A percentile compares a stretch with the other conserved stretches of the same genome.
These are phyloP conservation scores for Leccinum broughii DNA, from an alignment of 768 basidiomycete species.

Conservation along the genomic window DNA sequence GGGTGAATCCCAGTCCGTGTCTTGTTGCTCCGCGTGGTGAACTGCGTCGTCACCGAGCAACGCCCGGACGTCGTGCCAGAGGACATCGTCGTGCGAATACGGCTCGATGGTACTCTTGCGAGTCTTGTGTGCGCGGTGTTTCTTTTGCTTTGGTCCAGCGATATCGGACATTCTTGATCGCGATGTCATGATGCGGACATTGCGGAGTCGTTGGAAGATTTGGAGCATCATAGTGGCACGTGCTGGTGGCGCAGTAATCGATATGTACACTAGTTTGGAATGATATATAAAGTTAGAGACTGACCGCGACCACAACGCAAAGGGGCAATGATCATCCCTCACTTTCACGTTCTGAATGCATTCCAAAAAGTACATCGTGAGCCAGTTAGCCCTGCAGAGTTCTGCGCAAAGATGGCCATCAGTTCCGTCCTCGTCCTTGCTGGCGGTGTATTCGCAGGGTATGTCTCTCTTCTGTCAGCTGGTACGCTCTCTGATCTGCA, in stretches of 20 bases:
- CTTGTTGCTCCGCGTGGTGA: slow-evolving; percentile 46
- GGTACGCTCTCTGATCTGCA: neutral
- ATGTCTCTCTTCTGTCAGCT: neutral
- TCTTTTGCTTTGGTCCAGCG: slow-evolving; percentile 31
- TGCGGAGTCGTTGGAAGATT: neutral
- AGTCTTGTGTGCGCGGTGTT: slow-evolving; percentile 24
- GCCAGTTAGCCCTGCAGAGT: slow-evolving; percentile 56
- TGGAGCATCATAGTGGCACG: neutral
- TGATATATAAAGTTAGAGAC: neutral
- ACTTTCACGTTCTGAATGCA: neutral
- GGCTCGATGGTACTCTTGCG: slow-evolving; percentile 40
- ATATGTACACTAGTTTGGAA: neutral
- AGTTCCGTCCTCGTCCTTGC: slow-evolving; percentile 71
- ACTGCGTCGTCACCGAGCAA: slow-evolving; percentile 65
- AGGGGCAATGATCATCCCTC: neutral
- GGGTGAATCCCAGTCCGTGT: slow-evolving; percentile 57
- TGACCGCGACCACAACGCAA: neutral
- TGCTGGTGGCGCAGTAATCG: neutral
- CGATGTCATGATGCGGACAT: slow-evolving; percentile 7
- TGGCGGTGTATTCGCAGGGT: slow-evolving; percentile 95
- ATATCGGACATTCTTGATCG: neutral
- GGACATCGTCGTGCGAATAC: slow-evolving; percentile 72
- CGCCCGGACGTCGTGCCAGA: slow-evolving; percentile 66
- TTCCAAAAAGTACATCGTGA: slow-evolving; percentile 21
- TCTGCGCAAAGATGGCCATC: slow-evolving; percentile 71